A percentile compares a stretch with the other conserved stretches of the same genome.
Conservation (phyloP, 2,329 filamentous ascomycete species). For the Monilinia aucupariae region DNA sequence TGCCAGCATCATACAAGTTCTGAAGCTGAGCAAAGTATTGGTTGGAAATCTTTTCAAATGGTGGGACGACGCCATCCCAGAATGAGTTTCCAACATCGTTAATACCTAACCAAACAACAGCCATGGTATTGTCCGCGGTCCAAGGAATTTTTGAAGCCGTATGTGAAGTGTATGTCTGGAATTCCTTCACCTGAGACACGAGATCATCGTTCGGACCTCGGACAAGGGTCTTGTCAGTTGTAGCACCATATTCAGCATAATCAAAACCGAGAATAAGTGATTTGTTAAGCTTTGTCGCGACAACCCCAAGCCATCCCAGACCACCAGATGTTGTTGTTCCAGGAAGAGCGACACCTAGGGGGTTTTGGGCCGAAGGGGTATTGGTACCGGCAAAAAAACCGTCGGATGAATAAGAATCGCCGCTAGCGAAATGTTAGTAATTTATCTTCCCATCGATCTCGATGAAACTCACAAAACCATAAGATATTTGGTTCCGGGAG, state of each 20-base stretch:
- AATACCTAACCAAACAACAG: constrained; percentile 1
- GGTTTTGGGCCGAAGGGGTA: neutral
- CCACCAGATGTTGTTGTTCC: constrained; percentile 10
- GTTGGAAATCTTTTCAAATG: neutral
- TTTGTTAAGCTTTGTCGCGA: constrained; percentile 7
- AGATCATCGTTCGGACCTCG: constrained; percentile 5
- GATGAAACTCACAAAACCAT: constrained; percentile 5
- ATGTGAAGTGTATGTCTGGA: neutral
- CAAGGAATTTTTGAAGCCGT: neutral
- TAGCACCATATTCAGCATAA: constrained; percentile 11
- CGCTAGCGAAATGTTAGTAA: neutral
- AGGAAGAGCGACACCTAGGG: neutral
- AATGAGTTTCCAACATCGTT: constrained; percentile 12
- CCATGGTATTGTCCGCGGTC: constrained; percentile 9
- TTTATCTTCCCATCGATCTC: neutral
- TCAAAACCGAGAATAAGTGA: constrained; percentile 4
- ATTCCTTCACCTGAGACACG: constrained; percentile 3
- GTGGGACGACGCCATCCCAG: constrained; percentile 7
- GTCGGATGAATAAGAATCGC: constrained; percentile 8
- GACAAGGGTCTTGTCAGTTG: constrained; percentile 1
- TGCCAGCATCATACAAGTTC: neutral
- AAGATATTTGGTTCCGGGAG: constrained; percentile 10
- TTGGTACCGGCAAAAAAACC: constrained; percentile 4
- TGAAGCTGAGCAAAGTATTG: neutral
- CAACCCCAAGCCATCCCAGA: neutral